phyloP scores from a whole-genome alignment of 1,284 basidiomycete genomes.

The Ganoderma lingzhi region DNA sequence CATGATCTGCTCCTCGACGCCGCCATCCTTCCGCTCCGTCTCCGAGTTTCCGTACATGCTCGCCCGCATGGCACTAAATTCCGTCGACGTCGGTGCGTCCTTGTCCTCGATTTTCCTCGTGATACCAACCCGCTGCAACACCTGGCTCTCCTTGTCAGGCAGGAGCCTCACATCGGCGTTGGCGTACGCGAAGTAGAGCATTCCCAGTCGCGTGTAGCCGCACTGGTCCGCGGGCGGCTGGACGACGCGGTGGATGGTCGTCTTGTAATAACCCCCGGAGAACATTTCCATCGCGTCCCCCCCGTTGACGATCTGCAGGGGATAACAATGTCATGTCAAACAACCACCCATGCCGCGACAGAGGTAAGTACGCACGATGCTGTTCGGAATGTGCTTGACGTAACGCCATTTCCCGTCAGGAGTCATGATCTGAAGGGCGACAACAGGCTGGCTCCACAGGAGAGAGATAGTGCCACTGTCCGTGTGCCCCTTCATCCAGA shows the following conservation, averaged over 20 bases:
- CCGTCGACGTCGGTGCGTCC: slow-evolving; percentile 45
- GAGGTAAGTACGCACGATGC: slow-evolving; percentile 50
- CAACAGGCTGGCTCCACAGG: slow-evolving; percentile 52
- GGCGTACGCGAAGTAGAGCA: slow-evolving; percentile 55
- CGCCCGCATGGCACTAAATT: slow-evolving; percentile 47
- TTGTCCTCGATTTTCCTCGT: slow-evolving; percentile 41
- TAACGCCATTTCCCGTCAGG: slow-evolving; percentile 64
- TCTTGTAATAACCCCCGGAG: slow-evolving; percentile 56
- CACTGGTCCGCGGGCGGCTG: slow-evolving; percentile 58
- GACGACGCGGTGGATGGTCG: slow-evolving; percentile 47
- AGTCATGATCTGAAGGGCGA: slow-evolving; percentile 55
- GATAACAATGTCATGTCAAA: not conserved
- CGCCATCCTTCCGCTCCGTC: slow-evolving; percentile 44
- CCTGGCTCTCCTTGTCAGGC: slow-evolving; percentile 50
- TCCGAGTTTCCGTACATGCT: slow-evolving; percentile 44
- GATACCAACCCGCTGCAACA: slow-evolving; percentile 46
- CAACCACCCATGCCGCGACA: too few relatives aligned
- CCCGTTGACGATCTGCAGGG: slow-evolving; percentile 56
- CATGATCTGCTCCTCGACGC: slow-evolving; percentile 53
- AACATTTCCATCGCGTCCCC: slow-evolving; percentile 68
- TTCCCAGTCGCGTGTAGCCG: slow-evolving; percentile 54
- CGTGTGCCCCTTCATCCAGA: slow-evolving; percentile 69
- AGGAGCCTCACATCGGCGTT: slow-evolving; percentile 44
- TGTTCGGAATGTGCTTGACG: slow-evolving; percentile 65
- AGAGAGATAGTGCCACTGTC: slow-evolving; percentile 41